Base-by-base conservation (phyloP, 208 protist genomes). In the Crithidia thermophila region DNA sequence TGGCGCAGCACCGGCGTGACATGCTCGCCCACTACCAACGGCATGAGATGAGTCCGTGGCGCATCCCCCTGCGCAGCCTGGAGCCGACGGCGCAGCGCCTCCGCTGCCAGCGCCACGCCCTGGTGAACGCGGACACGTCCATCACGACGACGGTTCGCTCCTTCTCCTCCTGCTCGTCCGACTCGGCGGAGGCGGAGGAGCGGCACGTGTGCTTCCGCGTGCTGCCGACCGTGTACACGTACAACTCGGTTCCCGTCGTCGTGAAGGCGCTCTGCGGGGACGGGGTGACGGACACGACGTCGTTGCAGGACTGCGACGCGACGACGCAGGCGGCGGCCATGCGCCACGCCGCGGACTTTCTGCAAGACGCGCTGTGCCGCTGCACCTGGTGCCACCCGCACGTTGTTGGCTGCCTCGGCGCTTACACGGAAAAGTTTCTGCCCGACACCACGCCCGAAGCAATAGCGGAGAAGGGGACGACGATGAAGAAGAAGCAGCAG, bases 321-420 rank as follows among this genome's bases (percentile, higher is more conserved):
- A 33, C n/a, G 25, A 34, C 78, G 21, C 42, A 58, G n/a, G 59
- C 43, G 8, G 59, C 27, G 14, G 68, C 68, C 9, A 66, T 74
- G 68, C n/a, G 34, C 66, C 27, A 66, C 56, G 51, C 76, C 57
- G 13, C 45, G 30, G 37, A 88, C 31, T 94, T 94, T 67, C 60
- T 88, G 50, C 75, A 84, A 52, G 88, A 94, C 56, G 80, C 76
- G 43, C 67, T 62, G 1, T 67, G 58, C 18, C 88, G 88, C 37
- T 34, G 51, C 27, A 47, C 55, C 27, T 94, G 88, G 88, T 87
- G 74, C 67, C 84, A 90, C 71, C 84, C 88, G 18, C 57, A 81
- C 65, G 27, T 94, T 21, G 63, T 88, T 37, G 55, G 46, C 34
- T 87, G 77, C 67, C 67, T 76, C 30, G 88, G 88, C 16, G 82